Percentiles rank a stretch among this genome's conserved stretches.
Evolutionary conservation across 208 protist species (phyloP).

Genomic region (Leishmania amazonensis): DNA sequence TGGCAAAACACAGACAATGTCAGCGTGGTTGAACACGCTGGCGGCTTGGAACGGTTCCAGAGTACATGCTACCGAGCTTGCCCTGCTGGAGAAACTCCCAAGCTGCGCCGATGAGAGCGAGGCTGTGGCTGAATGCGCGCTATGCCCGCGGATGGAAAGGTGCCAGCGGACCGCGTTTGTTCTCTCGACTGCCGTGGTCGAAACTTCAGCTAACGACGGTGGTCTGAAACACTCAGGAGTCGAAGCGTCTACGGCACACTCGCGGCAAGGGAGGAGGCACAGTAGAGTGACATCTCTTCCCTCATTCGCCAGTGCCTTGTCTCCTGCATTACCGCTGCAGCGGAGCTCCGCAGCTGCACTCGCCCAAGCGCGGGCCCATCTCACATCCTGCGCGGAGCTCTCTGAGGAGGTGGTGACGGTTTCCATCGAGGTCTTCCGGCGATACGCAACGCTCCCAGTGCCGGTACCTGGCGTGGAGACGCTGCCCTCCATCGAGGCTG

Average conservation of each 20-base stretch:
- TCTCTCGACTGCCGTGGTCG: not conserved
- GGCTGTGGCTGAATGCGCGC: not conserved
- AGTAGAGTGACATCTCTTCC: not conserved
- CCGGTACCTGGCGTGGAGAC: not conserved
- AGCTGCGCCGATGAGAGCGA: not conserved
- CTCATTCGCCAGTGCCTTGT: constrained; percentile 7
- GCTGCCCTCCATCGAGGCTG: not conserved
- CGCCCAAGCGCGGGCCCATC: constrained; percentile 2
- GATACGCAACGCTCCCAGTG: constrained; percentile 37
- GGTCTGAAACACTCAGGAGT: not conserved
- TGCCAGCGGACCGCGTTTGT: constrained; percentile 10
- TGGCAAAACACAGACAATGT: constrained; percentile 23
- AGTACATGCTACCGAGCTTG: not conserved
- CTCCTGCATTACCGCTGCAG: constrained; percentile 7
- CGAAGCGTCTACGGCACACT: not conserved
- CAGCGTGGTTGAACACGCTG: constrained; percentile 7
- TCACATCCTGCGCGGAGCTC: constrained; percentile 3
- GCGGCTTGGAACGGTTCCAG: not conserved
- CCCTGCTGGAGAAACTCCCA: not conserved
- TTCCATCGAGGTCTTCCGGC: constrained; percentile 40
- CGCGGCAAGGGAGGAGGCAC: not conserved
- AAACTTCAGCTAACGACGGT: not conserved
- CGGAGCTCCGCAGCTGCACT: not conserved
- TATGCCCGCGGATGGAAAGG: constrained; percentile 12
- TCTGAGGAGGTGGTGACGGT: constrained; percentile 16